These are phyloP conservation scores for Pyrenophora seminiperda DNA, from an alignment of 2,329 filamentous ascomycete species.

Conservation along the genomic window DNA sequence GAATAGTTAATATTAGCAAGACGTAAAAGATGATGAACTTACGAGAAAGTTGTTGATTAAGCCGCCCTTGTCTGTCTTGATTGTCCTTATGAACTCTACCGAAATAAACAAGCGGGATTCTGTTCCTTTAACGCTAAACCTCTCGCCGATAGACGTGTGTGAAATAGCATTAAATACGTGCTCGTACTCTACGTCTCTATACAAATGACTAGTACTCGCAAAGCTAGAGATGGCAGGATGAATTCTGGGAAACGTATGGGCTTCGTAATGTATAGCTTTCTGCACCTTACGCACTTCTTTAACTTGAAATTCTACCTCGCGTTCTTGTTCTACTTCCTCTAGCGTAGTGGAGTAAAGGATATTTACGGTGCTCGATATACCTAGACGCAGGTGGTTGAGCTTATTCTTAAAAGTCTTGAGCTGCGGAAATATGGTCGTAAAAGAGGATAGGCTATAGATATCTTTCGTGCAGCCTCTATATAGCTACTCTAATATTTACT, in stretches of 20 bases:
- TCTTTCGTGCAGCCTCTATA: slow-evolving; percentile 49
- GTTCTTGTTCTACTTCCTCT: slow-evolving; percentile 63
- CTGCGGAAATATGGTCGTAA: slow-evolving; percentile 35
- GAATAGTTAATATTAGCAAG: neutral
- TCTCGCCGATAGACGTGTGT: slow-evolving; percentile 43
- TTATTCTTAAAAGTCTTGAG: slow-evolving; percentile 32
- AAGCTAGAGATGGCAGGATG: slow-evolving; percentile 53
- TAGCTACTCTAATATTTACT: slow-evolving; percentile 61
- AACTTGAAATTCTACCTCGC: slow-evolving; percentile 64
- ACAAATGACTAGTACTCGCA: slow-evolving; percentile 49
- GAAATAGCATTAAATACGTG: slow-evolving; percentile 51
- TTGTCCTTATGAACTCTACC: slow-evolving; percentile 55
- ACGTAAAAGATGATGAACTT: slow-evolving; percentile 1
- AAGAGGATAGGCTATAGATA: slow-evolving; percentile 16
- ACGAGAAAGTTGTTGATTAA: slow-evolving; percentile 50
- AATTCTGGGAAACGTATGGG: slow-evolving; percentile 55
- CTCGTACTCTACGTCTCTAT: slow-evolving; percentile 43
- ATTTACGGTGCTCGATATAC: neutral
- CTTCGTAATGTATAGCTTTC: slow-evolving; percentile 48
- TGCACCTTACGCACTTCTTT: slow-evolving; percentile 61
- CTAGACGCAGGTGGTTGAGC: slow-evolving; percentile 50
- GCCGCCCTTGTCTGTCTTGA: slow-evolving; percentile 30
- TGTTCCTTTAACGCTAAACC: slow-evolving; percentile 26
- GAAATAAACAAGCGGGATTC: slow-evolving; percentile 46
- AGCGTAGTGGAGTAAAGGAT: slow-evolving; percentile 54